These are phyloP conservation scores for Trypanosoma congolense DNA, from an alignment of 208 protist species.

Conservation along the genomic window DNA sequence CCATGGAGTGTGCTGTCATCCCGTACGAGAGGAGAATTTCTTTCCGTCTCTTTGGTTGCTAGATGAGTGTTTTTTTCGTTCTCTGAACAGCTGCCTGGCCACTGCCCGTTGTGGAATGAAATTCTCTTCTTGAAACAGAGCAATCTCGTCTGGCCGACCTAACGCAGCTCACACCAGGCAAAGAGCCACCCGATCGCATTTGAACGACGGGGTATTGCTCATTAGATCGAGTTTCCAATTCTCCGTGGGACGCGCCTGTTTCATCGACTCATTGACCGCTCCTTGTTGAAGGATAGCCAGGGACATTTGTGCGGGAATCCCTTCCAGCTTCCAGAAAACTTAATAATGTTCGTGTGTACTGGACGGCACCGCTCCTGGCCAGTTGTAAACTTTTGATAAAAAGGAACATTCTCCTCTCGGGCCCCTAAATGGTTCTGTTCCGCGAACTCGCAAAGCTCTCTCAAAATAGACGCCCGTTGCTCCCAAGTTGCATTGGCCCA, in stretches of 20 bases:
- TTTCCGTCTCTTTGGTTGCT: conserved; percentile 3
- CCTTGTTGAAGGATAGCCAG: background rate
- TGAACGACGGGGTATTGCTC: background rate
- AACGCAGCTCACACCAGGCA: background rate
- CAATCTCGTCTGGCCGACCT: conserved; percentile 4
- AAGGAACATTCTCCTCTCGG: conserved; percentile 6
- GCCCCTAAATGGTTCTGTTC: background rate
- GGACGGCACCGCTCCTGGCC: conserved; percentile 8
- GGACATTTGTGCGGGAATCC: conserved; percentile 1
- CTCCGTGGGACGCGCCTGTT: conserved; percentile 9
- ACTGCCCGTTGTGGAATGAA: conserved; percentile 6
- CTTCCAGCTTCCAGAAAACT: background rate
- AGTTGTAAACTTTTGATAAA: conserved; percentile 12
- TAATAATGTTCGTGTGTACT: conserved; percentile 5
- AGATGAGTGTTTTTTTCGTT: background rate
- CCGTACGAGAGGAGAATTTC: conserved; percentile 6
- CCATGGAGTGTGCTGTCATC: conserved; percentile 13
- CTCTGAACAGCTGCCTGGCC: too few relatives aligned
- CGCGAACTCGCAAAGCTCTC: conserved; percentile 2
- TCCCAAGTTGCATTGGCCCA: conserved; percentile 7
- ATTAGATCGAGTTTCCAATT: conserved; percentile 3
- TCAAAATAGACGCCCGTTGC: conserved; percentile 1
- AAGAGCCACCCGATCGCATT: conserved; percentile 8
- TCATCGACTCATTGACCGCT: background rate
- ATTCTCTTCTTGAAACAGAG: conserved; percentile 5